Conservation (phyloP, 2,329 filamentous ascomycete genomes). For the Bipolaris bicolor region DNA sequence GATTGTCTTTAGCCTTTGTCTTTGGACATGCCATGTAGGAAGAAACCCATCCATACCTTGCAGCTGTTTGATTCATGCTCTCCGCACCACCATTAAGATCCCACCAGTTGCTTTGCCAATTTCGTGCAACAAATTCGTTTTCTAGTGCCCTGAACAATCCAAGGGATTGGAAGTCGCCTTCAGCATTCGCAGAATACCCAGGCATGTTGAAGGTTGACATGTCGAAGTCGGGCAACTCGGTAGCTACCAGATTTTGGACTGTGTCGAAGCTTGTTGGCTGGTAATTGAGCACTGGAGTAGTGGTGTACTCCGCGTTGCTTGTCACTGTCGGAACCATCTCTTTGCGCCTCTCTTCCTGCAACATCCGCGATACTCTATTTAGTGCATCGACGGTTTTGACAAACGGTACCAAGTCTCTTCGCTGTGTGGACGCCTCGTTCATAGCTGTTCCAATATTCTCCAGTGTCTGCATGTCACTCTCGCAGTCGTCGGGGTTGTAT, state of each 20-base stretch:
- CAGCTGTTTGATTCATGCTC: conserved; percentile 2
- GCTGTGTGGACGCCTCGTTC: conserved; percentile 21
- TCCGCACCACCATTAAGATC: conserved; percentile 25
- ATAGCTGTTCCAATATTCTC: conserved; percentile 32
- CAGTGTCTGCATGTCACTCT: conserved; percentile 31
- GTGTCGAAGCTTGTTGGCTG: conserved; percentile 13
- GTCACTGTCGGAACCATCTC: neutral
- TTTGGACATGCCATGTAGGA: neutral
- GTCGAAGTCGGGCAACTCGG: conserved; percentile 24
- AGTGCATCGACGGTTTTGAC: conserved; percentile 37
- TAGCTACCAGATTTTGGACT: conserved; percentile 18
- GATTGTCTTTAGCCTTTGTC: neutral
- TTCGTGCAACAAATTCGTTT: conserved; percentile 37
- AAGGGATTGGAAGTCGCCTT: conserved; percentile 31
- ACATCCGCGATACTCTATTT: conserved; percentile 36
- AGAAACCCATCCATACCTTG: neutral
- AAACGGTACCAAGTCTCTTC: conserved; percentile 29
- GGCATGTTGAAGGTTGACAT: conserved; percentile 24
- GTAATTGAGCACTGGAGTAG: neutral
- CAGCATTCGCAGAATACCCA: conserved; percentile 24
- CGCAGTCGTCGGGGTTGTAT: conserved; percentile 30
- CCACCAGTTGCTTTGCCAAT: conserved; percentile 41
- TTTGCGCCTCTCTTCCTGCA: conserved; percentile 31
- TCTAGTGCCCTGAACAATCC: conserved; percentile 38
- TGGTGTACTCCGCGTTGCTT: neutral